A percentile compares a stretch with the other conserved stretches of the same genome.
phyloP scores from a whole-genome alignment of 306 rosid species.

The Fragaria iinumae region DNA sequence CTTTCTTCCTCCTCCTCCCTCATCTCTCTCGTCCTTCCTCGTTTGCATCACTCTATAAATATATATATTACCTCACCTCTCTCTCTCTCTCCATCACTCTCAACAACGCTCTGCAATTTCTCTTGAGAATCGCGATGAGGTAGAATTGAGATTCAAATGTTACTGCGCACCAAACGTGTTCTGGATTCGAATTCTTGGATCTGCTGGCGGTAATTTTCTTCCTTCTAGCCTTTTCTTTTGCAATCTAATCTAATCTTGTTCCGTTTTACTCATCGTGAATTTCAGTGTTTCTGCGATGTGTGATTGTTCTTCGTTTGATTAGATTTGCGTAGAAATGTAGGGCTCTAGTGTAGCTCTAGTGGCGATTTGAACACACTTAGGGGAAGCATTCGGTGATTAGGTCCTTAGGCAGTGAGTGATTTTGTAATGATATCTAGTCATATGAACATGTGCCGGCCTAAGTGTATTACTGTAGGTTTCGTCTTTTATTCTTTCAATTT shows the following conservation, averaged over 20 bases:
- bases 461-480: constrained; percentile 8
- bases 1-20: constrained; percentile 21
- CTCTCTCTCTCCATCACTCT: background rate
- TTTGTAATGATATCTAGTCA: background rate
- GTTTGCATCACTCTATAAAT: constrained; percentile 22
- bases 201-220: constrained; percentile 62
- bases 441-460: constrained; percentile 14
- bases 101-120: background rate
- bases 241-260: background rate
- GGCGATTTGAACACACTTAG: constrained; percentile 34
- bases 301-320: constrained; percentile 3
- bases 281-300: background rate
- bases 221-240: background rate
- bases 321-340: constrained; percentile 20
- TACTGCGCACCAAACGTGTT: constrained; percentile 24
- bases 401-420: constrained; percentile 2
- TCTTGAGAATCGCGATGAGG: constrained; percentile 4
- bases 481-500: background rate
- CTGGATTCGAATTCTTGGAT: constrained; percentile 60
- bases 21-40: constrained; percentile 8
- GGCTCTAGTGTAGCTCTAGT: constrained; percentile 6
- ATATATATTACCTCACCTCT: background rate
- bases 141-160: constrained; percentile 52
- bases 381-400: constrained; percentile 20
- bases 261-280: background rate